These are phyloP conservation scores for slime mould (Dictyostelium discoideum) DNA, from an alignment of 78 protist species.

Conservation along the genomic window DNA sequence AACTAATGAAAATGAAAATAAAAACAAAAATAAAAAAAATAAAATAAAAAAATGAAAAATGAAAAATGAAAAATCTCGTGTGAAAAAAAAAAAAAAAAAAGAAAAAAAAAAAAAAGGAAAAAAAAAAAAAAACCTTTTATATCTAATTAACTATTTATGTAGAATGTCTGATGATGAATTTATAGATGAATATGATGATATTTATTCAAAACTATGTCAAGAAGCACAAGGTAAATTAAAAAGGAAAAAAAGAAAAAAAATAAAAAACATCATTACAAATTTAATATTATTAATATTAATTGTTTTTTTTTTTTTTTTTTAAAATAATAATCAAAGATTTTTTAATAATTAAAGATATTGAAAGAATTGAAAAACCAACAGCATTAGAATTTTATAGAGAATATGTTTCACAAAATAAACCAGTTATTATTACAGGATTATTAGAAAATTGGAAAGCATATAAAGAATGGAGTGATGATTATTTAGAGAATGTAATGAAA, in stretches of 20 bases:
- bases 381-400: conserved; percentile 80
- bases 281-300: too few species aligned
- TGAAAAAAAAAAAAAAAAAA: background rate
- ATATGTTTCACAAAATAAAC: conserved; percentile 77
- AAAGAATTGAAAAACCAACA: conserved; percentile 71
- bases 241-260: background rate
- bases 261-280: background rate
- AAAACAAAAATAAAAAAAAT: background rate
- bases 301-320: too few species aligned
- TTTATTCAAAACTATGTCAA: background rate
- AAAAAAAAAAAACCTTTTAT: background rate
- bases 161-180: conserved; percentile 12
- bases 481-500: conserved; percentile 32
- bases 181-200: conserved; percentile 10
- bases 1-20: background rate
- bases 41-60: background rate
- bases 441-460: conserved; percentile 59
- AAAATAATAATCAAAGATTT: conserved; percentile 2
- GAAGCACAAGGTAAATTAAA: conserved; percentile 36
- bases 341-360: conserved; percentile 48
- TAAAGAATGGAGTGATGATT: conserved; percentile 51
- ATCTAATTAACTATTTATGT: background rate
- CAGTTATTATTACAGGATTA: conserved; percentile 75
- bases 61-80: background rate
- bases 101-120: background rate